Conservation (phyloP, 768 basidiomycete genomes). For the Zangia roseola region DNA sequence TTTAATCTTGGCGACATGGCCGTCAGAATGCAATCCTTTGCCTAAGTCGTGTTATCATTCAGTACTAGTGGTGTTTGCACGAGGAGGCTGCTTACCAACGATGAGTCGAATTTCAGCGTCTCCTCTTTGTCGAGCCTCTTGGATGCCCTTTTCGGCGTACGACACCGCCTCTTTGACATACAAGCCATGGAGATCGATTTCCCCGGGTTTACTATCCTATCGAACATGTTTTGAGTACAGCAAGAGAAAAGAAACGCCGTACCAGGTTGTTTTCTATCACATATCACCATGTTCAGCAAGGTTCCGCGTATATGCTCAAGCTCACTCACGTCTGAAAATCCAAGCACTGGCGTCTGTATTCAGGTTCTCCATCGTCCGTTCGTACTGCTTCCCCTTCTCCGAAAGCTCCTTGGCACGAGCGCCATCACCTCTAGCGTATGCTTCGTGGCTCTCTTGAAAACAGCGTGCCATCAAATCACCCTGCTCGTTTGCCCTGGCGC, state of each 20-base stretch:
- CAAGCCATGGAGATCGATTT: conserved; percentile 88
- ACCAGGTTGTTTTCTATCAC: conserved; percentile 74
- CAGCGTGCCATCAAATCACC: conserved; percentile 75
- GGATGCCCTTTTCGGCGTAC: conserved; percentile 67
- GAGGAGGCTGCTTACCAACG: conserved; percentile 59
- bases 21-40: conserved; percentile 83
- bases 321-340: conserved; percentile 68
- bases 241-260: neutral
- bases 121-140: conserved; percentile 61
- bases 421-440: conserved; percentile 71
- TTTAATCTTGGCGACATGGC: conserved; percentile 80
- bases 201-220: conserved; percentile 66
- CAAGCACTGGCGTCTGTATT: conserved; percentile 83
- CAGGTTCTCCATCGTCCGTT: conserved; percentile 71
- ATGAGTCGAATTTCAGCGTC: conserved; percentile 73
- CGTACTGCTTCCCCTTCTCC: conserved; percentile 76
- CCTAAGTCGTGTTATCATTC: conserved; percentile 38
- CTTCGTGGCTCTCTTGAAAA: conserved; percentile 72
- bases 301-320: neutral
- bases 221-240: neutral
- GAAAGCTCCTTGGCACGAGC: conserved; percentile 81
- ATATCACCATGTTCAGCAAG: neutral
- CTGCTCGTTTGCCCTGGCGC: conserved; percentile 73
- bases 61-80: neutral
- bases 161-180: conserved; percentile 91